phyloP scores from a whole-genome alignment of 805 yeast genomes.

The Lipomyces oligophaga region DNA sequence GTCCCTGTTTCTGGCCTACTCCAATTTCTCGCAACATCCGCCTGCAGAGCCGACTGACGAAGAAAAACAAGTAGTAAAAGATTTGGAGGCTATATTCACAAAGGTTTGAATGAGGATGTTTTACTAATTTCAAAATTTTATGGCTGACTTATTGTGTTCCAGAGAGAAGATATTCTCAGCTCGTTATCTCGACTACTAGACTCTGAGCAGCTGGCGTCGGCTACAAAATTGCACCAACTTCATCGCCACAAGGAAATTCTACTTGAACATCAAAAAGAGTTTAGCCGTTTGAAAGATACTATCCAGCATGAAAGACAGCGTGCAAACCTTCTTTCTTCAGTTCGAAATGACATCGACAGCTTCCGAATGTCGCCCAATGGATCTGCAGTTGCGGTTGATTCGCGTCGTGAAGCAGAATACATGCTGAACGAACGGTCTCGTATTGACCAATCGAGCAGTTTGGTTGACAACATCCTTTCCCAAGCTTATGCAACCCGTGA shows the following conservation, averaged over 20 bases:
- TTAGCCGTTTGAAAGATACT: conserved; percentile 52
- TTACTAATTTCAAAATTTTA: neutral
- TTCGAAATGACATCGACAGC: conserved; percentile 72
- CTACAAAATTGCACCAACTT: conserved; percentile 75
- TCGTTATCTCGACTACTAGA: conserved; percentile 54
- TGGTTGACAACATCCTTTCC: conserved; percentile 75
- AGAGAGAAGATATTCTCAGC: conserved; percentile 53
- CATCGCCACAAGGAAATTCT: conserved; percentile 76
- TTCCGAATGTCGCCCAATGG: conserved; percentile 47
- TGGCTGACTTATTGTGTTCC: neutral
- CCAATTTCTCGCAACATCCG: conserved; percentile 52
- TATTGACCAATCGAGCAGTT: conserved; percentile 63
- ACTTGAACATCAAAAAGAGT: conserved; percentile 64
- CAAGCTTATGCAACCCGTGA: conserved; percentile 90
- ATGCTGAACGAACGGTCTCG: conserved; percentile 72
- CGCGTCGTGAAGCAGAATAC: conserved; percentile 57
- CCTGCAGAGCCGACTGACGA: conserved; percentile 48
- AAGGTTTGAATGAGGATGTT: conserved; percentile 34
- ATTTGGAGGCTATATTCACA: conserved; percentile 51
- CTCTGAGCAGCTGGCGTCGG: conserved; percentile 53
- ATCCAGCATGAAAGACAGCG: conserved; percentile 74
- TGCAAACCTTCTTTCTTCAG: conserved; percentile 66
- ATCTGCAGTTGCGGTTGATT: conserved; percentile 23
- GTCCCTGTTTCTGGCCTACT: conserved; percentile 48
- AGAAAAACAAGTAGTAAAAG: conserved; percentile 45